Percentiles rank a stretch among this genome's conserved stretches.
Evolutionary conservation across 116 monocot genomes (phyloP).

Genomic region (Thalassia testudinum): DNA sequence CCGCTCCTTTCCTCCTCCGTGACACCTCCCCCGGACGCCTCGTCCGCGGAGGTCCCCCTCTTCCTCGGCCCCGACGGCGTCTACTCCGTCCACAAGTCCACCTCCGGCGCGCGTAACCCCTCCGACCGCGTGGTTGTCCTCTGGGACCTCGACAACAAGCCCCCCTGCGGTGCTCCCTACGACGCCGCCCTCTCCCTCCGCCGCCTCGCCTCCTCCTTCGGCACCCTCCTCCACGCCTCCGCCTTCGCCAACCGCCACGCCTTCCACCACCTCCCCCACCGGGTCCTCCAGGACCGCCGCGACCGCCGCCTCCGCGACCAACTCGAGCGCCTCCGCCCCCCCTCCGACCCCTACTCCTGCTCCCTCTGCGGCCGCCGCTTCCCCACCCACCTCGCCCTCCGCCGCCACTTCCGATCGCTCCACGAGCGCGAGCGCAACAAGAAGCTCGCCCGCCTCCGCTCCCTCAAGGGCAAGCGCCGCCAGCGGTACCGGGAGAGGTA

Average conservation of each 20-base stretch:
- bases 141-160: constrained; percentile 99
- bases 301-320: constrained; percentile 39
- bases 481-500: constrained; percentile 42
- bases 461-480: constrained; percentile 81
- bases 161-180: constrained; percentile 79
- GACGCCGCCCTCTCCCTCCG: constrained; percentile 57
- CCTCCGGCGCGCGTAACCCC: constrained; percentile 5
- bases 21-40: not conserved
- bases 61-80: constrained; percentile 42
- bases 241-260: constrained; percentile 98
- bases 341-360: constrained; percentile 53
- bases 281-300: constrained; percentile 62
- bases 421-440: constrained; percentile 90
- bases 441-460: constrained; percentile 64
- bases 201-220: constrained; percentile 48
- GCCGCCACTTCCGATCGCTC: constrained; percentile 70
- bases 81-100: constrained; percentile 21
- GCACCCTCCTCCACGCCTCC: constrained; percentile 45
- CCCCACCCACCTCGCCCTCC: constrained; percentile 64
- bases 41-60: constrained; percentile 46
- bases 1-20: too few species aligned
- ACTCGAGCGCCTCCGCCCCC: constrained; percentile 32
- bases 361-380: constrained; percentile 75
- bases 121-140: constrained; percentile 54
- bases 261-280: constrained; percentile 69